These are phyloP conservation scores for Boletus coccyginus DNA, from an alignment of 768 basidiomycete species.

Conservation along the genomic window DNA sequence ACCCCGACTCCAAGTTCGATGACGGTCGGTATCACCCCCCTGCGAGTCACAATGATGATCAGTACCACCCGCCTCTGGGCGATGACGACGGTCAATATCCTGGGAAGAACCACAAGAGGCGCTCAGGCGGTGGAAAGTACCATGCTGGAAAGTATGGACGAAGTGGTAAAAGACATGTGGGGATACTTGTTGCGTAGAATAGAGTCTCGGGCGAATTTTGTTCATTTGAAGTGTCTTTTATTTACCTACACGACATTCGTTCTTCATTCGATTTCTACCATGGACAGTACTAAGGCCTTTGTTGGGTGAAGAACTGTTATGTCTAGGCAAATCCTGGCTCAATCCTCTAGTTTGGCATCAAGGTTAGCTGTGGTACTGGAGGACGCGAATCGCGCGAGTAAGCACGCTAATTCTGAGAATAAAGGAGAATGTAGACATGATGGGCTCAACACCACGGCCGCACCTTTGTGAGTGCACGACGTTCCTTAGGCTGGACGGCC, in stretches of 20 bases:
- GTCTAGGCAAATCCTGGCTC: too few relatives aligned
- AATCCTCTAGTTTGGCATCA: too few relatives aligned
- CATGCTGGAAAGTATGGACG: conserved; percentile 5
- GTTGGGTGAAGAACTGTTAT: neutral
- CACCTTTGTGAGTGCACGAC: too few relatives aligned
- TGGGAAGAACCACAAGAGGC: neutral
- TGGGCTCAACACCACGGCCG: too few relatives aligned
- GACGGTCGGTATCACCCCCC: conserved; percentile 4
- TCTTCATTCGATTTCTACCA: conserved; percentile 9
- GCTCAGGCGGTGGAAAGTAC: conserved; percentile 3
- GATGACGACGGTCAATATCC: conserved; percentile 9
- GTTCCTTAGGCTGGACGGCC: too few relatives aligned
- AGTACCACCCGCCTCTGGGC: neutral
- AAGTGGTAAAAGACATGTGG: neutral
- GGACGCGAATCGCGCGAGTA: too few relatives aligned
- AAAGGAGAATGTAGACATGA: too few relatives aligned
- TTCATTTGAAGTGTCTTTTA: conserved; percentile 1
- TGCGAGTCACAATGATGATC: too few relatives aligned
- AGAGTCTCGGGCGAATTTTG: neutral
- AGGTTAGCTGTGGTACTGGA: too few relatives aligned
- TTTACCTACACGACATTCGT: conserved; percentile 13
- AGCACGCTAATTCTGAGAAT: too few relatives aligned
- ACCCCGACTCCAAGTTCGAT: conserved; percentile 2
- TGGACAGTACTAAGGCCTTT: too few relatives aligned
- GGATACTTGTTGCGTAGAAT: neutral